Conservation (phyloP, 2,329 filamentous ascomycete genomes). For the Xylariomycetidae sp. region DNA sequence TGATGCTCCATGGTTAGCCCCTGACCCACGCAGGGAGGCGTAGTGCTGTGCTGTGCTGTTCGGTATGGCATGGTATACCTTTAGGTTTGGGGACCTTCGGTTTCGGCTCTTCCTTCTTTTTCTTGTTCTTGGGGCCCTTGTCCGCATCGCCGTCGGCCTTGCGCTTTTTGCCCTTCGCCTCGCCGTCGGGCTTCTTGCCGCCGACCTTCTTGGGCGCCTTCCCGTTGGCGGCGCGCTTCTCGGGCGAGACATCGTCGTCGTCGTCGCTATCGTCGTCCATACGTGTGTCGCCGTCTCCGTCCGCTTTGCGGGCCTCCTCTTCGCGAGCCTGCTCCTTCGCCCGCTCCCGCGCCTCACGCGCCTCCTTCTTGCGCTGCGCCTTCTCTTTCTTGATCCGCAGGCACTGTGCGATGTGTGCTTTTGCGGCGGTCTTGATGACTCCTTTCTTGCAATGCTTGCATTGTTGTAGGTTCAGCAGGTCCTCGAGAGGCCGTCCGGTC, state of each 20-base stretch:
- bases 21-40: background rate
- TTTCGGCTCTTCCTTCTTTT: conserved; percentile 91
- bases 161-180: conserved; percentile 69
- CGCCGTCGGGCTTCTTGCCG: conserved; percentile 57
- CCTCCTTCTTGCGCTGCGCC: conserved; percentile 70
- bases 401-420: conserved; percentile 76
- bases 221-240: conserved; percentile 28
- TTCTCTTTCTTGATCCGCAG: conserved; percentile 79
- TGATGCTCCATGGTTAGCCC: conserved; percentile 3
- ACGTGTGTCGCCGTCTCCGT: conserved; percentile 34
- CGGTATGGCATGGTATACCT: no score
- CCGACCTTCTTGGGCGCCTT: conserved; percentile 56
- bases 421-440: conserved; percentile 67
- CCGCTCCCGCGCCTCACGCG: conserved; percentile 62
- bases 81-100: conserved; percentile 79
- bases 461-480: conserved; percentile 69
- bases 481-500: conserved; percentile 75
- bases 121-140: conserved; percentile 81
- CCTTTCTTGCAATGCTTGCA: conserved; percentile 96
- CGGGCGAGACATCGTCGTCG: conserved; percentile 40
- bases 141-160: conserved; percentile 72
- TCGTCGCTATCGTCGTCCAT: conserved; percentile 42
- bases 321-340: conserved; percentile 56
- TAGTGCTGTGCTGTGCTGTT: no score
- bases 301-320: conserved; percentile 47